These are phyloP conservation scores for Pseudonitzschia multistriata DNA, from an alignment of 108 stramenopile genomes.

Conservation along the genomic window DNA sequence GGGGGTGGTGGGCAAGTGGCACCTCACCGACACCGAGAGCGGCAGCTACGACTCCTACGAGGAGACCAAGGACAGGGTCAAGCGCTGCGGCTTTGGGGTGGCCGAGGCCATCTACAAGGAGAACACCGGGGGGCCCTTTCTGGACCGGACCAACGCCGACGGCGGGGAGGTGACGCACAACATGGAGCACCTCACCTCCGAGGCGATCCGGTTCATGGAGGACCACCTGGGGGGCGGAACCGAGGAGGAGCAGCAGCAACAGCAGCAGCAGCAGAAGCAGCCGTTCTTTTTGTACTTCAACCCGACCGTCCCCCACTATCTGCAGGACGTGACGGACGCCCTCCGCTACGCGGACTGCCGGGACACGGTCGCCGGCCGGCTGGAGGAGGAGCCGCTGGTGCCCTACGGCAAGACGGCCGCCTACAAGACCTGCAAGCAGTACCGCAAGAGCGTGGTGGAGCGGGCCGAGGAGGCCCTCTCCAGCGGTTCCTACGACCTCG, in stretches of 20 bases:
- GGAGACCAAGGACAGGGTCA: background rate
- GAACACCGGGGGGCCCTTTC: background rate
- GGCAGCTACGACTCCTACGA: background rate
- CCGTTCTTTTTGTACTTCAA: slow-evolving; percentile 49
- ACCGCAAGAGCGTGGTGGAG: slow-evolving; percentile 19
- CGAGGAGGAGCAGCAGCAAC: background rate
- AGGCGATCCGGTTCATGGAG: slow-evolving; percentile 33
- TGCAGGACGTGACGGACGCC: slow-evolving; percentile 26
- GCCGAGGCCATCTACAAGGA: slow-evolving; percentile 17
- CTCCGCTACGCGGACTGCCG: slow-evolving; percentile 21
- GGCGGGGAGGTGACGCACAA: slow-evolving; percentile 34
- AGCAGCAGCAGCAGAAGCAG: slow-evolving; percentile 2
- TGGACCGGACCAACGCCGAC: background rate
- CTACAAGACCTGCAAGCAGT: background rate
- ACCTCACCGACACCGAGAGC: slow-evolving; percentile 8
- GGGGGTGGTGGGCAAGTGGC: slow-evolving; percentile 41
- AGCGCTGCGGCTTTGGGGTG: slow-evolving; percentile 17
- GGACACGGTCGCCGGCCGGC: slow-evolving; percentile 17
- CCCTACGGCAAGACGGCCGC: slow-evolving; percentile 17
- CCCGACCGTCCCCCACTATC: slow-evolving; percentile 43
- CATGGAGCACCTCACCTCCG: slow-evolving; percentile 29
- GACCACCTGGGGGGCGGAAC: background rate
- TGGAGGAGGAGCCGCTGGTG: background rate
- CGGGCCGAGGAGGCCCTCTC: slow-evolving; percentile 7
- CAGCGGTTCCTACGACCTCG: too few relatives aligned